phyloP scores from a whole-genome alignment of 495 filamentous ascomycete species.

The Neurospora sp. region DNA sequence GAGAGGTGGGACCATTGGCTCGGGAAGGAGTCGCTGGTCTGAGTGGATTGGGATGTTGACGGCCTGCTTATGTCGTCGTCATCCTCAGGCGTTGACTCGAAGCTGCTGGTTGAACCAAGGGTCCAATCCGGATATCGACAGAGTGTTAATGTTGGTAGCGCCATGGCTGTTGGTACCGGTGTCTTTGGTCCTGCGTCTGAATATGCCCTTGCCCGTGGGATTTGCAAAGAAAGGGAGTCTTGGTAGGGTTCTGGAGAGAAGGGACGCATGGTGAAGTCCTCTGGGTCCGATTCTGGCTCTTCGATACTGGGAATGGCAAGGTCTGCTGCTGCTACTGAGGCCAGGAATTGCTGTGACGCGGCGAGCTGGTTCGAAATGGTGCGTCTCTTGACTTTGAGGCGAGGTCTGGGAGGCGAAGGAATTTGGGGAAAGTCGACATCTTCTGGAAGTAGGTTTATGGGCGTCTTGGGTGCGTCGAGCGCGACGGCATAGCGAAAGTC shows the following conservation, averaged over 20 bases:
- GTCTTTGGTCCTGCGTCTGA: conserved; percentile 28
- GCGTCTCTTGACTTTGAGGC: conserved; percentile 37
- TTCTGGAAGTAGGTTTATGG: background rate
- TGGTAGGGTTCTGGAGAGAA: background rate
- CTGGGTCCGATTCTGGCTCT: conserved; percentile 18
- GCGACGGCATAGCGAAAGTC: conserved; percentile 26
- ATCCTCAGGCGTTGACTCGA: conserved; percentile 35
- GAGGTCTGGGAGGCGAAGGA: conserved; percentile 33
- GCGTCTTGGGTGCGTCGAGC: conserved; percentile 29
- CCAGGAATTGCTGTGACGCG: conserved; percentile 46
- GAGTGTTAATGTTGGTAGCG: conserved; percentile 16
- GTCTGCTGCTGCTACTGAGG: conserved; percentile 46
- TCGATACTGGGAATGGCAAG: conserved; percentile 47
- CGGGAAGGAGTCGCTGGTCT: conserved; percentile 38
- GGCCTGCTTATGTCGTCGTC: conserved; percentile 42
- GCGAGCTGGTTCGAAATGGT: conserved; percentile 33
- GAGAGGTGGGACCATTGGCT: conserved; percentile 38
- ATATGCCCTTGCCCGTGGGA: background rate
- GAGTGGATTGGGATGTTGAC: conserved; percentile 39
- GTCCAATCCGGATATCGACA: conserved; percentile 38
- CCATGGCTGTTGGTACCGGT: conserved; percentile 27
- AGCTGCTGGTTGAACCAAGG: conserved; percentile 34
- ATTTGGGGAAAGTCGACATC: conserved; percentile 21
- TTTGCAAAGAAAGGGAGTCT: background rate
- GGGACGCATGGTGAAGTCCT: conserved; percentile 27